Percentiles rank a stretch among this genome's conserved stretches.
Evolutionary conservation across 305 asterid genomes (phyloP).

Genomic region (Plantago coronopus): DNA sequence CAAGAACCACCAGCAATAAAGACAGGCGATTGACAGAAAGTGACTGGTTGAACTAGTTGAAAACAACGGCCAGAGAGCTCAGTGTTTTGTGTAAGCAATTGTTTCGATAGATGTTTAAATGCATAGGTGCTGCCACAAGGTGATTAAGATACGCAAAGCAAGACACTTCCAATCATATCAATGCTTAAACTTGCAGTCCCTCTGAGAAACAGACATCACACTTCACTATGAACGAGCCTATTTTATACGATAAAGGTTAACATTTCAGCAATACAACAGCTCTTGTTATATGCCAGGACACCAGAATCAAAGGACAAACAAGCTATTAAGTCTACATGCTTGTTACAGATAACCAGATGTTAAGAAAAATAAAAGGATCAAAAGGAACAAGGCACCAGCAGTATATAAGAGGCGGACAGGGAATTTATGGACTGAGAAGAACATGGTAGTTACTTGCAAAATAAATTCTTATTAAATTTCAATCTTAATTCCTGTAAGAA

Average conservation of each 20-base stretch:
- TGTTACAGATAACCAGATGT: not conserved
- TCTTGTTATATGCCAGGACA: not conserved
- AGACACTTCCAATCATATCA: too few species aligned
- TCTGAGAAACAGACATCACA: too few species aligned
- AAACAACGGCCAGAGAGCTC: not conserved
- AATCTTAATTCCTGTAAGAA: not conserved
- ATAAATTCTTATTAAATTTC: conserved; percentile 1
- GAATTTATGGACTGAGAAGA: not conserved
- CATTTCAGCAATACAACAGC: too few species aligned
- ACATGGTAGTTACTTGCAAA: not conserved
- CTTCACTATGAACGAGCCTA: too few species aligned
- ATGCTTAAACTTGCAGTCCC: too few species aligned
- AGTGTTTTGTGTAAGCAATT: conserved; percentile 19
- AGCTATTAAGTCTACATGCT: not conserved
- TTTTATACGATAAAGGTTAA: too few species aligned
- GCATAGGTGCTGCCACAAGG: conserved; percentile 4
- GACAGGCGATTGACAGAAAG: not conserved
- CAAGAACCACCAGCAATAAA: conserved; percentile 1
- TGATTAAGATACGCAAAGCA: conserved; percentile 5
- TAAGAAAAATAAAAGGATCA: too few species aligned
- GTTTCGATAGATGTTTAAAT: conserved; percentile 12
- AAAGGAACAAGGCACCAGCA: too few species aligned
- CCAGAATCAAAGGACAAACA: not conserved
- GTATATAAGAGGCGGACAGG: too few species aligned
- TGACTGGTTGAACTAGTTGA: conserved; percentile 5